phyloP scores from a whole-genome alignment of 1,139 yeast genomes.

The Yamadazyma conglobata region DNA sequence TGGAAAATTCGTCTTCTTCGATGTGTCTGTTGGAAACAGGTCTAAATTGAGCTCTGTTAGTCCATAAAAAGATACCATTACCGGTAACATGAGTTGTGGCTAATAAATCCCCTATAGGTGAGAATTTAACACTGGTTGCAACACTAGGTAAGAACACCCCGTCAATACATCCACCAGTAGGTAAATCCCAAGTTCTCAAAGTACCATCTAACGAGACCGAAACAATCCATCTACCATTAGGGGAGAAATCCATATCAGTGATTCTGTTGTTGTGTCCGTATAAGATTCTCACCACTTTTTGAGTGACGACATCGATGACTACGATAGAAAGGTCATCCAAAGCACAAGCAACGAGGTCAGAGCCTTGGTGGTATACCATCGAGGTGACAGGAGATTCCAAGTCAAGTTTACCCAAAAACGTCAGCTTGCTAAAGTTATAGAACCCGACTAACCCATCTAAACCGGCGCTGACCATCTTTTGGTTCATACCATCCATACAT shows the following conservation, averaged over 20 bases:
- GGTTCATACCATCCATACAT: slow-evolving; percentile 85
- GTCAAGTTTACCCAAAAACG: slow-evolving; percentile 62
- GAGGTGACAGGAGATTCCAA: slow-evolving; percentile 76
- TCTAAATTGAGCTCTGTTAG: slow-evolving; percentile 81
- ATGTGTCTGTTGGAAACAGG: slow-evolving; percentile 72
- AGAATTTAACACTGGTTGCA: slow-evolving; percentile 74
- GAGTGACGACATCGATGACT: slow-evolving; percentile 78
- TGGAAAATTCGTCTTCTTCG: slow-evolving; percentile 67
- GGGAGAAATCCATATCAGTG: slow-evolving; percentile 85
- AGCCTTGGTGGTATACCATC: slow-evolving; percentile 72
- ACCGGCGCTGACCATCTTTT: slow-evolving; percentile 81
- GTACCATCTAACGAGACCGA: slow-evolving; percentile 84
- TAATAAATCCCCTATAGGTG: slow-evolving; percentile 85
- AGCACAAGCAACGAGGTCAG: slow-evolving; percentile 82
- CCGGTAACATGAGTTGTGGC: slow-evolving; percentile 94
- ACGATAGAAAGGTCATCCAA: slow-evolving; percentile 84
- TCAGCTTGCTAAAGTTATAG: slow-evolving; percentile 76
- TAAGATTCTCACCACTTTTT: slow-evolving; percentile 77
- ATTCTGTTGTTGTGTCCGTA: slow-evolving; percentile 90
- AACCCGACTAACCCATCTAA: slow-evolving; percentile 88
- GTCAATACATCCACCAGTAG: slow-evolving; percentile 96
- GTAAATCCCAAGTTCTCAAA: slow-evolving; percentile 94
- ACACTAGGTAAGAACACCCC: slow-evolving; percentile 78
- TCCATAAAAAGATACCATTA: slow-evolving; percentile 90
- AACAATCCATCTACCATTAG: slow-evolving; percentile 94